These are phyloP conservation scores for Rhizoclosmatium globosum DNA, from an alignment of 192 early-diverging fungal species.

Conservation along the genomic window DNA sequence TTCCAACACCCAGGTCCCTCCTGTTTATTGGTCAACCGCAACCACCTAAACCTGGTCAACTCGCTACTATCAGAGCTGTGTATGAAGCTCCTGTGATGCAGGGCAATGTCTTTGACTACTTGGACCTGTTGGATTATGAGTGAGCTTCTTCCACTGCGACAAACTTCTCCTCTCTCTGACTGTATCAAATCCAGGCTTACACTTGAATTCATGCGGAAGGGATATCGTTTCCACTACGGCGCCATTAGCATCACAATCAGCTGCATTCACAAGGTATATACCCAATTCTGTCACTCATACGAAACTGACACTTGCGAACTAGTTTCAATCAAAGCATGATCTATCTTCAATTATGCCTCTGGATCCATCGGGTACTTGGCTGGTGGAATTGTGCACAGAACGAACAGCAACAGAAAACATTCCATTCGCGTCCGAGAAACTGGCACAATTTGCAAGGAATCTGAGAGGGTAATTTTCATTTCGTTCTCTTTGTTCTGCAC, in stretches of 20 bases:
- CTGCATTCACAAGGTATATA: conserved; percentile 11
- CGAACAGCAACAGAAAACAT: conserved; percentile 15
- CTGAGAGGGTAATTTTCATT: conserved; percentile 13
- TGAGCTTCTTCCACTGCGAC: not conserved
- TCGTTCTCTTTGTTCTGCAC: not conserved
- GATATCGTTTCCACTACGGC: conserved; percentile 10
- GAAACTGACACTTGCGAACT: not conserved
- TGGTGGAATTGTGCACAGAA: conserved; percentile 6
- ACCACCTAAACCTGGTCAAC: conserved; percentile 17
- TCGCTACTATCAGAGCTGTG: conserved; percentile 5
- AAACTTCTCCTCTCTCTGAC: not conserved
- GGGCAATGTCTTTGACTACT: conserved; percentile 11
- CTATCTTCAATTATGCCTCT: not conserved
- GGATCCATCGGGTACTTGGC: not conserved
- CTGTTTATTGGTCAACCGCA: conserved; percentile 21
- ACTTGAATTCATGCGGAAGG: conserved; percentile 18
- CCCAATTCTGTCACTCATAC: not conserved
- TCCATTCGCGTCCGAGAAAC: not conserved
- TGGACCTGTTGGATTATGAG: conserved; percentile 25
- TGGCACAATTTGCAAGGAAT: conserved; percentile 12
- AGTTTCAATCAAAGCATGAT: conserved; percentile 17
- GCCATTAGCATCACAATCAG: not conserved
- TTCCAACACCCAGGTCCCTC: not conserved
- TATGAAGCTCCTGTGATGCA: conserved; percentile 8
- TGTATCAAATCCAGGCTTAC: not conserved